Evolutionary conservation across 371 early-diverging fungal species (phyloP).

Genomic region (Mucor plumbeus): DNA sequence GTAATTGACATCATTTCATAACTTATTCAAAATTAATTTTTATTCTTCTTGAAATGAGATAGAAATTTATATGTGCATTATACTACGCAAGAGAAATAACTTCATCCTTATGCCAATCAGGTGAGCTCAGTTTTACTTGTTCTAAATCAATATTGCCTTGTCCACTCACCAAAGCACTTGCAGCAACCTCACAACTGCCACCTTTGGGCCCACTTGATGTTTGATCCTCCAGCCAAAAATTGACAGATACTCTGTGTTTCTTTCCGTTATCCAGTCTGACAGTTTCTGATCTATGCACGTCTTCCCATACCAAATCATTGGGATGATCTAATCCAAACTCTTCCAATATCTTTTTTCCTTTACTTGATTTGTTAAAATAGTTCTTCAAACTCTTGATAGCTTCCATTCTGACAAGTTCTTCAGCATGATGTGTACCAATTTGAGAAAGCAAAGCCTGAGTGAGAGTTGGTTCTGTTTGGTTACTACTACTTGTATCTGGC

Average conservation of each 20-base stretch:
- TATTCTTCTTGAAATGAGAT: too few relatives aligned
- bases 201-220: slow-evolving; percentile 28
- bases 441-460: slow-evolving; percentile 20
- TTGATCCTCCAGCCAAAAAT: slow-evolving; percentile 43
- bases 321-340: slow-evolving; percentile 39
- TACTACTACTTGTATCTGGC: neutral
- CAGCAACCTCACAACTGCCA: slow-evolving; percentile 37
- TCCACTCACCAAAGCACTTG: slow-evolving; percentile 30
- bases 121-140: slow-evolving; percentile 22
- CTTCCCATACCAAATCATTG: slow-evolving; percentile 28
- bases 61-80: neutral
- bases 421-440: slow-evolving; percentile 38
- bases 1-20: too few relatives aligned
- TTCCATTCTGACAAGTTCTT: slow-evolving; percentile 30
- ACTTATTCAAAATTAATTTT: too few relatives aligned
- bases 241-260: slow-evolving; percentile 23
- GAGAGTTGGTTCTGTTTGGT: neutral
- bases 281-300: slow-evolving; percentile 28
- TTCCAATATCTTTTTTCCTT: slow-evolving; percentile 30
- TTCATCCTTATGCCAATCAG: slow-evolving; percentile 31
- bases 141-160: slow-evolving; percentile 25
- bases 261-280: slow-evolving; percentile 8
- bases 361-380: slow-evolving; percentile 30
- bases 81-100: slow-evolving; percentile 13
- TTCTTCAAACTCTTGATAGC: slow-evolving; percentile 37